Conservation (phyloP, 1,284 basidiomycete species). For the Trichosporon sp. region DNA sequence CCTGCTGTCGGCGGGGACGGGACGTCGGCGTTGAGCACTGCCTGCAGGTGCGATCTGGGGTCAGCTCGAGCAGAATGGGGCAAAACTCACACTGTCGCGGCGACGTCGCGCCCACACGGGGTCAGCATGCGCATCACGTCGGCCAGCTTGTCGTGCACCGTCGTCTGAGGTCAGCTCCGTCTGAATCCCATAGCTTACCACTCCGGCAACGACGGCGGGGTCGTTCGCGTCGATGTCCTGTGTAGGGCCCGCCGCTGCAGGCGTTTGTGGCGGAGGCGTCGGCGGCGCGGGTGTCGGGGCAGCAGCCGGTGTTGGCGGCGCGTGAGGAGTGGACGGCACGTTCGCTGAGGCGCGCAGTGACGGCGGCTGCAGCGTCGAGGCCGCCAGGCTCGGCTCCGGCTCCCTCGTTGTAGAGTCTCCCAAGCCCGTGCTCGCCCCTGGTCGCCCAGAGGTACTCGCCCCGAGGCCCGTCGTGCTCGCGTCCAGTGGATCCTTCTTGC, state of each 20-base stretch:
- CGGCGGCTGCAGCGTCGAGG: neutral
- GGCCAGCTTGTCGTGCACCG: constrained; percentile 30
- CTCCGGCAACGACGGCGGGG: constrained; percentile 21
- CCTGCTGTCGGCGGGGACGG: constrained; percentile 27
- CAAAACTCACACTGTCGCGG: constrained; percentile 34
- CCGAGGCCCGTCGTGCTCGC: neutral
- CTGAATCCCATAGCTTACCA: constrained; percentile 25
- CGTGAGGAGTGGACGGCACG: neutral
- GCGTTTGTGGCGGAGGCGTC: neutral
- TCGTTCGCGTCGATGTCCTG: constrained; percentile 20
- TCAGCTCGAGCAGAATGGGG: neutral
- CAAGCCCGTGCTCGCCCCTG: neutral
- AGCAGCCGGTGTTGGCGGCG: neutral
- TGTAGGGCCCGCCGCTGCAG: constrained; percentile 16
- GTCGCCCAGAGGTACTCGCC: neutral
- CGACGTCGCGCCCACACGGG: constrained; percentile 14
- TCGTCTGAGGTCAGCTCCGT: constrained; percentile 26
- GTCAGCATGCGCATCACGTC: constrained; percentile 37
- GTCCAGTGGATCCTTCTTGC: neutral
- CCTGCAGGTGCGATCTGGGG: constrained; percentile 31
- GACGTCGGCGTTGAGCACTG: constrained; percentile 32
- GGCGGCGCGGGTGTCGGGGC: neutral
- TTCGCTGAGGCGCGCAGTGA: neutral
- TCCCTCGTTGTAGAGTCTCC: neutral
- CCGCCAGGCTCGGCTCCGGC: neutral